Percentiles rank a stretch among this genome's conserved stretches.
Conservation (phyloP, 108 stramenopile species). For the Aureococcus anophagefferens region DNA sequence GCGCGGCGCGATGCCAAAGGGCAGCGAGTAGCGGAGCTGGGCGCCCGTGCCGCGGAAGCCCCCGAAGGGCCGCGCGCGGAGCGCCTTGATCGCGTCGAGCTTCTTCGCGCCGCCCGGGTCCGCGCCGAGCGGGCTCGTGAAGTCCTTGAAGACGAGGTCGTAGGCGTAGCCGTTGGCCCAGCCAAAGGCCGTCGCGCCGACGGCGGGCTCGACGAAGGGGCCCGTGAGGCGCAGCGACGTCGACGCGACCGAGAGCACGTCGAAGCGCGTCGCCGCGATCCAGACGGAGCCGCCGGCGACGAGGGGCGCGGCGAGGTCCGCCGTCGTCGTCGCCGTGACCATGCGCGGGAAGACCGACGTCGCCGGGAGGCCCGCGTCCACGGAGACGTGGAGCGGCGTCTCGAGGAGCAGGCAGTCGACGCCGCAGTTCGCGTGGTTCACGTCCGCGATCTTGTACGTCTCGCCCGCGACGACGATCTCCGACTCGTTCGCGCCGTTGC, state of each 20-base stretch:
- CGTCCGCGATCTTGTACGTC: conserved; percentile 4
- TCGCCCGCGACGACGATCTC: conserved; percentile 6
- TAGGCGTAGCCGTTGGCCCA: conserved; percentile 19
- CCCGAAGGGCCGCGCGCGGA: conserved; percentile 14
- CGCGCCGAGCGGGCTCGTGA: neutral
- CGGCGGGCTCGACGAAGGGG: neutral
- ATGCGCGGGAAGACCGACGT: neutral
- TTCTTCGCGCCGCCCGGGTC: neutral
- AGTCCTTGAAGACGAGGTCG: conserved; percentile 24
- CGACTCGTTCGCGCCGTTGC: neutral
- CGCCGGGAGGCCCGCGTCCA: neutral
- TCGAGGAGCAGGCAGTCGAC: conserved; percentile 7
- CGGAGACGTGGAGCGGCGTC: neutral
- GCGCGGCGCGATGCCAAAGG: conserved; percentile 10
- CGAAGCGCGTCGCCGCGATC: conserved; percentile 12
- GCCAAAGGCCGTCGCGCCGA: conserved; percentile 8
- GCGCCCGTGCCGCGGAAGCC: conserved; percentile 27
- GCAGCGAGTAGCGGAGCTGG: neutral
- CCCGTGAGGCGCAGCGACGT: neutral
- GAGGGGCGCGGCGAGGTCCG: conserved; percentile 2
- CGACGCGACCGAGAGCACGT: neutral
- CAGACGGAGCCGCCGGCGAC: conserved; percentile 15
- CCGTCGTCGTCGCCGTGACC: conserved; percentile 10
- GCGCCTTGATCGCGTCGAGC: conserved; percentile 13
- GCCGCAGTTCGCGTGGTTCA: conserved; percentile 1